Conservation (phyloP, 2,329 filamentous ascomycete species). For the Penicillium sp. region DNA sequence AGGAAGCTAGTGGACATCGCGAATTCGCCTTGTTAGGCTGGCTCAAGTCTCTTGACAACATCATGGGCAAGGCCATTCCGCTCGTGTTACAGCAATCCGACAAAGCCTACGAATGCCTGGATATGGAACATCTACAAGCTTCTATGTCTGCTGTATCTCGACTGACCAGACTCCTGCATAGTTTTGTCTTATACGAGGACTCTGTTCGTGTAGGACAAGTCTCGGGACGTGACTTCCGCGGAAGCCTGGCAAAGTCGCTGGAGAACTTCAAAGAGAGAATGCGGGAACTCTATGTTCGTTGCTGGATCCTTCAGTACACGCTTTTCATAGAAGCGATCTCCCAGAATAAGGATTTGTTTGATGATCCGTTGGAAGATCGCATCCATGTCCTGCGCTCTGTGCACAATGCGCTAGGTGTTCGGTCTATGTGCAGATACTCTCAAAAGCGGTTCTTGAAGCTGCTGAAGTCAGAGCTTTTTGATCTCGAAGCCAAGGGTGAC, state of each 20-base stretch:
- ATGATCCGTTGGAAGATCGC: conserved; percentile 66
- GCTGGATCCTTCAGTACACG: conserved; percentile 84
- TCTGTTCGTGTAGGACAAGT: conserved; percentile 74
- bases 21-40: conserved; percentile 69
- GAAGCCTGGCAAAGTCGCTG: conserved; percentile 39
- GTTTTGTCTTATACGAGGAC: conserved; percentile 78
- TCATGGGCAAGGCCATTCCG: conserved; percentile 68
- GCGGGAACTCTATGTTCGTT: conserved; percentile 80
- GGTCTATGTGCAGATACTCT: conserved; percentile 78
- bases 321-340: conserved; percentile 71
- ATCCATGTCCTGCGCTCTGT: conserved; percentile 77
- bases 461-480: conserved; percentile 79
- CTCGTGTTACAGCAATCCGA: conserved; percentile 64
- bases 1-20: conserved; percentile 61
- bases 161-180: conserved; percentile 72
- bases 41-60: conserved; percentile 74
- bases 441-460: conserved; percentile 87
- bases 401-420: conserved; percentile 78
- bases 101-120: conserved; percentile 74
- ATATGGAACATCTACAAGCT: conserved; percentile 70
- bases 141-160: conserved; percentile 70
- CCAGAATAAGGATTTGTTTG: conserved; percentile 64
- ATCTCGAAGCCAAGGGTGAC: conserved; percentile 70
- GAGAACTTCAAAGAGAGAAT: conserved; percentile 63
- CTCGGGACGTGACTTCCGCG: conserved; percentile 58